Conservation (phyloP, 2,329 filamentous ascomycete species). For the Trichoderma semiorbis region DNA sequence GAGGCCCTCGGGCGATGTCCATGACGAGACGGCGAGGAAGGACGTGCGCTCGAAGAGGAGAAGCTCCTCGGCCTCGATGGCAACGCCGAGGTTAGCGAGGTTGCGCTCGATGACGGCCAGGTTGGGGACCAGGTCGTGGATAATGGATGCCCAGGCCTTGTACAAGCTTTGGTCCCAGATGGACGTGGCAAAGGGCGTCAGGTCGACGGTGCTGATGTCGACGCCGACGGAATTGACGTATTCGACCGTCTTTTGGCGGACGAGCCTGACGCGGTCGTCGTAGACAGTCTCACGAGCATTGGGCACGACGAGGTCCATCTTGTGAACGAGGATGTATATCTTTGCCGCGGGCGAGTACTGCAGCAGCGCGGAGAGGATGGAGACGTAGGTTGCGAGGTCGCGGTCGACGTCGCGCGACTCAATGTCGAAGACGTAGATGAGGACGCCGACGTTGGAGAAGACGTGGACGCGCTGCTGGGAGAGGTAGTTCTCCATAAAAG, state of each 20-base stretch:
- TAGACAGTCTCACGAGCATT: conserved; percentile 77
- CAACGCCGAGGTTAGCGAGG: conserved; percentile 73
- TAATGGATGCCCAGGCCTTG: conserved; percentile 97
- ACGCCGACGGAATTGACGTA: conserved; percentile 40
- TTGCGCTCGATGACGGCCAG: conserved; percentile 83
- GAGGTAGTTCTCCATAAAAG: conserved; percentile 98
- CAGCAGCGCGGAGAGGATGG: conserved; percentile 81
- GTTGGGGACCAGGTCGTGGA: conserved; percentile 96
- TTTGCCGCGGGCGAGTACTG: conserved; percentile 79
- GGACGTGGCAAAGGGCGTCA: conserved; percentile 89
- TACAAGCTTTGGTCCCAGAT: conserved; percentile 99
- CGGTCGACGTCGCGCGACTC: conserved; percentile 92
- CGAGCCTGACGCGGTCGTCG: conserved; percentile 74
- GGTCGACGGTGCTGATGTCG: conserved; percentile 48
- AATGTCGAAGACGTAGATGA: conserved; percentile 99
- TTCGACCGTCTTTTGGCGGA: conserved; percentile 68
- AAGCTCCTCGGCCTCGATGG: conserved; percentile 90
- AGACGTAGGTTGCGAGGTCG: conserved; percentile 87
- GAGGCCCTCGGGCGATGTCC: conserved; percentile 70
- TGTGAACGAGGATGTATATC: conserved; percentile 95
- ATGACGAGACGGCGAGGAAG: conserved; percentile 92
- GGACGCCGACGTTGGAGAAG: conserved; percentile 91
- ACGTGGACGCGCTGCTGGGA: conserved; percentile 93
- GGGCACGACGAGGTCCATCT: conserved; percentile 92
- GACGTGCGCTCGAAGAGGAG: conserved; percentile 94